These are phyloP conservation scores for Tolypocladium tundrense DNA, from an alignment of 2,329 filamentous ascomycete genomes.

Conservation along the genomic window DNA sequence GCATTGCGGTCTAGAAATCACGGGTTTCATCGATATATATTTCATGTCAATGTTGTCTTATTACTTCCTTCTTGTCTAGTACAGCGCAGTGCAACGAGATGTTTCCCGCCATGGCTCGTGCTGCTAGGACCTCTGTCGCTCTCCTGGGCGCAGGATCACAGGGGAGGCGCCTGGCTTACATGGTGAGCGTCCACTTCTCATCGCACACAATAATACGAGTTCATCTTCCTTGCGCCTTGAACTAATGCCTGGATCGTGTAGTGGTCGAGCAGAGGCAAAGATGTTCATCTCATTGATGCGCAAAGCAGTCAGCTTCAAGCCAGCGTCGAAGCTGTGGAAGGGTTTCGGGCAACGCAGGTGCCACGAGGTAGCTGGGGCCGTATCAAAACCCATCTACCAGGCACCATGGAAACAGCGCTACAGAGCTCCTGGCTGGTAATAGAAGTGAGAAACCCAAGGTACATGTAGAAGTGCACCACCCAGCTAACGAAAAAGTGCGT, in stretches of 20 bases:
- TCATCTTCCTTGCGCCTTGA: background rate
- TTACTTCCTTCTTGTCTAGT: background rate
- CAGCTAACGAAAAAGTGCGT: conserved; percentile 24
- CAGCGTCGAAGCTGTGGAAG: conserved; percentile 14
- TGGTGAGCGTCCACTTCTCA: conserved; percentile 9
- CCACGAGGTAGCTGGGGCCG: conserved; percentile 7
- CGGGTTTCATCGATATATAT: background rate
- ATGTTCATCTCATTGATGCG: conserved; percentile 18
- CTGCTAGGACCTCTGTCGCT: conserved; percentile 9
- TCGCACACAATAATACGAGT: background rate
- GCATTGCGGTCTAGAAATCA: background rate
- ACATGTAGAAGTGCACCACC: background rate
- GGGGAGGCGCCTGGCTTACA: conserved; percentile 18
- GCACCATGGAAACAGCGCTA: conserved; percentile 9
- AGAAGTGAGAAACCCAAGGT: conserved; percentile 9
- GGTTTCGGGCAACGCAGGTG: conserved; percentile 8
- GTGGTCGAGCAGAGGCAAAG: conserved; percentile 19
- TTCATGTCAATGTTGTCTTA: background rate
- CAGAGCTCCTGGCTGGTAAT: conserved; percentile 15
- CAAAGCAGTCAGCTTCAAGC: conserved; percentile 14
- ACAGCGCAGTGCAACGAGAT: background rate
- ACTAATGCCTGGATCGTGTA: background rate
- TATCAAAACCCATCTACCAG: conserved; percentile 11
- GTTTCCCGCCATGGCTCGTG: background rate
- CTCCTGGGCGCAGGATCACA: conserved; percentile 20